phyloP scores from a whole-genome alignment of 2,329 filamentous ascomycete genomes.

The Penicillium verrucosum region DNA sequence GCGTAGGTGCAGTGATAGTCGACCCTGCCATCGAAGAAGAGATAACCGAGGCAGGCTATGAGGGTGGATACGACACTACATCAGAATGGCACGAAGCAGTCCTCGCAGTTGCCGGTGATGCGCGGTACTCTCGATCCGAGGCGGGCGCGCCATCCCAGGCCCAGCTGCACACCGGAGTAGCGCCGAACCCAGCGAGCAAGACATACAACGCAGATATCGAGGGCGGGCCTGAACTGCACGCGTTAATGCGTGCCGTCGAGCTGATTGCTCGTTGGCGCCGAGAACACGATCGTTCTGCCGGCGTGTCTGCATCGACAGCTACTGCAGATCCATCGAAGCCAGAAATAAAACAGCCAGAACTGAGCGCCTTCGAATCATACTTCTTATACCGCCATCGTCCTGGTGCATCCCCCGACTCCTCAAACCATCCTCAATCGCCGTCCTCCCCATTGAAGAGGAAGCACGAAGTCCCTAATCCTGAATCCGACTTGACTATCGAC shows the following conservation, averaged over 20 bases:
- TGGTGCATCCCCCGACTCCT: slow-evolving; percentile 23
- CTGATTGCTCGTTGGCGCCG: slow-evolving; percentile 43
- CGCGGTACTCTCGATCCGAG: slow-evolving; percentile 36
- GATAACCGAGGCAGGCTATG: slow-evolving; percentile 14
- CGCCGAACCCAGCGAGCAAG: slow-evolving; percentile 25
- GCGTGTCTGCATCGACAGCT: not conserved
- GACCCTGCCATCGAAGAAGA: slow-evolving; percentile 39
- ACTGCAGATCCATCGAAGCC: not conserved
- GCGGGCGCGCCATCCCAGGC: slow-evolving; percentile 23
- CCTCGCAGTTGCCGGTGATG: slow-evolving; percentile 46
- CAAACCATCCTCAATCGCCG: not conserved
- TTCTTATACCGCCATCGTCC: slow-evolving; percentile 56
- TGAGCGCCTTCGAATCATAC: slow-evolving; percentile 32
- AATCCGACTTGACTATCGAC: slow-evolving; percentile 5
- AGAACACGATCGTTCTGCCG: slow-evolving; percentile 19
- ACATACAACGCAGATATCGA: slow-evolving; percentile 37
- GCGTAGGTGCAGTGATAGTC: slow-evolving; percentile 46
- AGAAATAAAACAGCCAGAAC: slow-evolving; percentile 8
- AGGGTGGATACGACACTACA: slow-evolving; percentile 25
- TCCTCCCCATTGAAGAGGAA: slow-evolving; percentile 22
- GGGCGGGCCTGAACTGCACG: slow-evolving; percentile 46
- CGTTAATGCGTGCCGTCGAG: slow-evolving; percentile 45
- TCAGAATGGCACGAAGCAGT: slow-evolving; percentile 35
- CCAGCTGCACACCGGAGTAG: slow-evolving; percentile 18
- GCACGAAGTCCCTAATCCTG: slow-evolving; percentile 12